These are phyloP conservation scores for Pisolithus albus DNA, from an alignment of 768 basidiomycete species.

Conservation along the genomic window DNA sequence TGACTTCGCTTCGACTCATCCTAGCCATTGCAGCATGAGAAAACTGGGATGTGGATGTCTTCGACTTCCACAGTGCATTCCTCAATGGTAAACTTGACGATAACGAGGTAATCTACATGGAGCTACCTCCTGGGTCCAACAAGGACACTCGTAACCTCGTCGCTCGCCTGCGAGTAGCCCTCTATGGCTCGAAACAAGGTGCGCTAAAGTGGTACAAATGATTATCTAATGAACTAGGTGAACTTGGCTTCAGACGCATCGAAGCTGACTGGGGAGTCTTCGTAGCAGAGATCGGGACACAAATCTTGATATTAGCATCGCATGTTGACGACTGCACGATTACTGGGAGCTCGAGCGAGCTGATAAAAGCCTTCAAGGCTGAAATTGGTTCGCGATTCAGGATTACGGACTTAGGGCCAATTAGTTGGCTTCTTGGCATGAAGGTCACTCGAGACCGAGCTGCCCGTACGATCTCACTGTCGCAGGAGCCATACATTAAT, in stretches of 20 bases:
- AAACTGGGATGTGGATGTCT: constrained; percentile 30
- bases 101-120: constrained; percentile 37
- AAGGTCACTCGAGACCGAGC: background rate
- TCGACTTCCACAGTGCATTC: constrained; percentile 39
- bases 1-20: constrained; percentile 3
- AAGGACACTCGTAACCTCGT: constrained; percentile 7
- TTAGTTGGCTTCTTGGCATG: constrained; percentile 10
- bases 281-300: background rate
- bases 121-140: constrained; percentile 27
- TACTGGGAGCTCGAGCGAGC: background rate
- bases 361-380: constrained; percentile 1
- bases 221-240: background rate
- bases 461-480: background rate
- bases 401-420: background rate
- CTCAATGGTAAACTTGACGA: constrained; percentile 33
- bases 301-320: background rate
- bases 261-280: constrained; percentile 7
- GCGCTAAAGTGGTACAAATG: constrained; percentile 6
- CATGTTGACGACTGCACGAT: constrained; percentile 8
- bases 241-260: background rate
- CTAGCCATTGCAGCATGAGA: constrained; percentile 6
- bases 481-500: background rate
- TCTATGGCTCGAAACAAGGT: constrained; percentile 8
- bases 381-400: background rate
- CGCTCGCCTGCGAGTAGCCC: background rate